A percentile compares a stretch with the other conserved stretches of the same genome.
Evolutionary conservation across 768 basidiomycete species (phyloP).

Genomic region (Cubamyces lactineus): DNA sequence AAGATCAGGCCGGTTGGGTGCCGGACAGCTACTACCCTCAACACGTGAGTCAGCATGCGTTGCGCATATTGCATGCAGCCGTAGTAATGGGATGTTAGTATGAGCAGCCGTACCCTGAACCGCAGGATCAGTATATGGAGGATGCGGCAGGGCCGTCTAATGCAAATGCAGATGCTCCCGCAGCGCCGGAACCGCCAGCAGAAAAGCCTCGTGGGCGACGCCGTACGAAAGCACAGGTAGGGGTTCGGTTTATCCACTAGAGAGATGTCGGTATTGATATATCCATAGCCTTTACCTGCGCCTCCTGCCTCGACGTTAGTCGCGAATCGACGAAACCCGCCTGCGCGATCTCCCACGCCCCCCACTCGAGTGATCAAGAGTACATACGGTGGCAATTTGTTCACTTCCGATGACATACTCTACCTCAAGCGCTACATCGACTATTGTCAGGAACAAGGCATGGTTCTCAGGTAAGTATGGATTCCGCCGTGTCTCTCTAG

Average conservation of each 20-base stretch:
- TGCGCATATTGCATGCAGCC: too few relatives aligned
- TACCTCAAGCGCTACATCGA: conserved; percentile 90
- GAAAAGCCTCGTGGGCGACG: conserved; percentile 70
- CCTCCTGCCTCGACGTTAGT: conserved; percentile 70
- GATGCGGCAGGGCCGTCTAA: conserved; percentile 49
- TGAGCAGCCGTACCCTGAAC: conserved; percentile 58
- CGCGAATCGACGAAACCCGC: conserved; percentile 62
- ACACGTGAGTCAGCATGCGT: conserved; percentile 17
- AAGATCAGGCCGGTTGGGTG: conserved; percentile 56
- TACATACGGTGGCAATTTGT: conserved; percentile 87
- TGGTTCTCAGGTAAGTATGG: conserved; percentile 66
- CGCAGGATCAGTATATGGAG: conserved; percentile 53
- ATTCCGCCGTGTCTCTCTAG: not conserved
- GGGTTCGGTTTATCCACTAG: conserved; percentile 10
- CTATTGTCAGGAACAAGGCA: conserved; percentile 86
- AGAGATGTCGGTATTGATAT: not conserved
- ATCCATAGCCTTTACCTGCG: conserved; percentile 51
- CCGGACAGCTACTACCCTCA: conserved; percentile 25
- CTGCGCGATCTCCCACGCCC: conserved; percentile 81
- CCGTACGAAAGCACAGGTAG: conserved; percentile 62
- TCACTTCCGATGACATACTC: conserved; percentile 80
- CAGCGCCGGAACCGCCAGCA: conserved; percentile 26
- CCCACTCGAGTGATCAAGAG: conserved; percentile 85
- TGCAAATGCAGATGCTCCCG: conserved; percentile 43
- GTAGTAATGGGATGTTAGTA: conserved; percentile 42